Evolutionary conservation across 1,284 basidiomycete species (phyloP).

Genomic region (Hymenochaete sp.): DNA sequence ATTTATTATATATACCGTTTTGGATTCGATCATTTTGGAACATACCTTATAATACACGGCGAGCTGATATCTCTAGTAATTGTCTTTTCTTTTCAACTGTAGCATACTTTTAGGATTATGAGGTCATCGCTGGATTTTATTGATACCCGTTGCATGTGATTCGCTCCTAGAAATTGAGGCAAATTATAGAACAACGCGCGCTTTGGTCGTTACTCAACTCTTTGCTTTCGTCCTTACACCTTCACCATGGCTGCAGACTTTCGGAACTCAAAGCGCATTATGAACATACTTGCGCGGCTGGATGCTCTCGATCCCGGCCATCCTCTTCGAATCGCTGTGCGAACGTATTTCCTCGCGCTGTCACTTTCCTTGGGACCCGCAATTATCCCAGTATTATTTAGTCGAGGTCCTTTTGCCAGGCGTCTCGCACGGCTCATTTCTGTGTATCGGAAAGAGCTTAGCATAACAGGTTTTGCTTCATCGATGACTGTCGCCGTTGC

Average conservation of each 20-base stretch:
- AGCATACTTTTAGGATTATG: no score
- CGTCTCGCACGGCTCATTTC: slow-evolving; percentile 29
- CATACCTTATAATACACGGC: no score
- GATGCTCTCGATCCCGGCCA: slow-evolving; percentile 29
- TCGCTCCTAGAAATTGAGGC: no score
- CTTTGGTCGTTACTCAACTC: no score
- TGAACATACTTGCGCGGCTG: not conserved
- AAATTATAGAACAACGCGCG: no score
- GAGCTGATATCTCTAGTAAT: no score
- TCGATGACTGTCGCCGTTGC: slow-evolving; percentile 54
- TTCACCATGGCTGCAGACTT: slow-evolving; percentile 7
- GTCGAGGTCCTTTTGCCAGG: slow-evolving; percentile 23
- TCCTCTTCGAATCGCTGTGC: slow-evolving; percentile 49
- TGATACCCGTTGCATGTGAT: no score
- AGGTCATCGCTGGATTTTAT: no score
- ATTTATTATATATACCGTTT: no score
- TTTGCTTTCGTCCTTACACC: not conserved
- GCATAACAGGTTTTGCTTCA: slow-evolving; percentile 55
- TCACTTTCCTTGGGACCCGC: slow-evolving; percentile 58
- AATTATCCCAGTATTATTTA: slow-evolving; percentile 42
- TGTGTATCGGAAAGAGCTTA: slow-evolving; percentile 46
- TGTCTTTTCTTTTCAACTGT: no score
- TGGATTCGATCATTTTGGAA: no score
- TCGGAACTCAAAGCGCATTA: not conserved
- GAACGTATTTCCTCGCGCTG: slow-evolving; percentile 60